Conservation (phyloP, 2,329 filamentous ascomycete genomes). For the Leptosphaerulina australis region DNA sequence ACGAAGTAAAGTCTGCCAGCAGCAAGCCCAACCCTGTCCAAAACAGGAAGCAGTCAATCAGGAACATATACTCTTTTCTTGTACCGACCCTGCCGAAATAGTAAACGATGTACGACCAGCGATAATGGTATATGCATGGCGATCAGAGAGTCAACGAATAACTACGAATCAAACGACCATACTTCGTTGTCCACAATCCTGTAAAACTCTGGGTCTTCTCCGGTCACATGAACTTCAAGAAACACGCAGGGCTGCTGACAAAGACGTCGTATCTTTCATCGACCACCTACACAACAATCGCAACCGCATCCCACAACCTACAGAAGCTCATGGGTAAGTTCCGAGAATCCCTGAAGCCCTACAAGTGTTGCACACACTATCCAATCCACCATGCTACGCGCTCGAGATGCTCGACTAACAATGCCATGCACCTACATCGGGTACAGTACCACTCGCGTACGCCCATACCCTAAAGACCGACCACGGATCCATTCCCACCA, state of each 20-base stretch:
- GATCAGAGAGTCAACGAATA: neutral
- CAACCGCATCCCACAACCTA: neutral
- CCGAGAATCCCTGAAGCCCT: too few relatives aligned
- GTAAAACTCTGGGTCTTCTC: neutral
- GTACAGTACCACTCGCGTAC: slow-evolving; percentile 22
- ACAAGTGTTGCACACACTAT: neutral
- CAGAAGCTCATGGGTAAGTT: too few relatives aligned
- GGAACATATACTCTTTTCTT: slow-evolving; percentile 3
- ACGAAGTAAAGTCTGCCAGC: too few relatives aligned
- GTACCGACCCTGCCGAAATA: neutral
- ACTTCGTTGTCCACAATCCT: neutral
- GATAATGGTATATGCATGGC: neutral
- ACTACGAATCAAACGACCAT: neutral
- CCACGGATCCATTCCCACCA: neutral
- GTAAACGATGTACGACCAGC: neutral
- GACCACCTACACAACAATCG: neutral
- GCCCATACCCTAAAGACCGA: slow-evolving; percentile 8
- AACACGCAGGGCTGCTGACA: neutral
- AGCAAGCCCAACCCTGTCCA: neutral
- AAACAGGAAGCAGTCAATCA: neutral
- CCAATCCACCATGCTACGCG: neutral
- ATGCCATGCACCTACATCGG: slow-evolving; percentile 24
- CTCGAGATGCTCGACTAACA: slow-evolving; percentile 13
- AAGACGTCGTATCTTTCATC: neutral
- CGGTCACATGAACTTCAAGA: neutral